phyloP scores from a whole-genome alignment of 2,329 filamentous ascomycete genomes.

The Colletotrichum incanum region DNA sequence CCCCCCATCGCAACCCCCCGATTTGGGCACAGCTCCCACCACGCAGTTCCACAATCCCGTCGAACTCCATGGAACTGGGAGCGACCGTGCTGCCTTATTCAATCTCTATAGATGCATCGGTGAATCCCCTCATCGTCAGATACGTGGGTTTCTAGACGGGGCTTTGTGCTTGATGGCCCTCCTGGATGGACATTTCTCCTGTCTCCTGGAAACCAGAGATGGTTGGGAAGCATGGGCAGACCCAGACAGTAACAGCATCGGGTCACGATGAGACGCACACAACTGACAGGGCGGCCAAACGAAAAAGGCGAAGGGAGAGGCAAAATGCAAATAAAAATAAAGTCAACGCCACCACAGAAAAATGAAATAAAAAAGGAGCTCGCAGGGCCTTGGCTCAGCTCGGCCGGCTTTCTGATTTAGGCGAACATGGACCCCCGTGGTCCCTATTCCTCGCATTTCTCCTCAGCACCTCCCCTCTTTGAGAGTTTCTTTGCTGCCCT shows the following conservation, averaged over 20 bases:
- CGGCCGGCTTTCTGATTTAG: conserved; percentile 22
- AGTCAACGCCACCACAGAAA: not conserved
- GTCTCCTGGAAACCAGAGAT: not conserved
- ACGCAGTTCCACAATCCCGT: not conserved
- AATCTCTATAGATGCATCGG: conserved; percentile 19
- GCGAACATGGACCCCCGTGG: conserved; percentile 14
- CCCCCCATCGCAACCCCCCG: not conserved
- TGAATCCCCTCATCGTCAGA: conserved; percentile 10
- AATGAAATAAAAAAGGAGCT: conserved; percentile 8
- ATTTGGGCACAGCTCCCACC: conserved; percentile 1
- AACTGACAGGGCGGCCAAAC: not conserved
- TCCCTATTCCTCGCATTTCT: conserved; percentile 14
- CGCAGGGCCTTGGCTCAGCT: conserved; percentile 8
- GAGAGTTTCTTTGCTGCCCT: not conserved
- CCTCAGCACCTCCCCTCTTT: not conserved
- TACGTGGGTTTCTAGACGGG: not conserved
- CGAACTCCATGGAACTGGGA: conserved; percentile 22
- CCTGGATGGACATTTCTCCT: conserved; percentile 10
- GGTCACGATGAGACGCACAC: conserved; percentile 9
- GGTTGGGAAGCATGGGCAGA: conserved; percentile 16
- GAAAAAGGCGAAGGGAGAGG: not conserved
- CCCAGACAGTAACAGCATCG: conserved; percentile 9
- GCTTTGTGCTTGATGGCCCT: conserved; percentile 6
- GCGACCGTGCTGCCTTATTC: not conserved
- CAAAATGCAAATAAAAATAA: not conserved